Base-by-base conservation (phyloP, 1,284 basidiomycete species). In the Cutaneotrichosporon daszewskae region DNA sequence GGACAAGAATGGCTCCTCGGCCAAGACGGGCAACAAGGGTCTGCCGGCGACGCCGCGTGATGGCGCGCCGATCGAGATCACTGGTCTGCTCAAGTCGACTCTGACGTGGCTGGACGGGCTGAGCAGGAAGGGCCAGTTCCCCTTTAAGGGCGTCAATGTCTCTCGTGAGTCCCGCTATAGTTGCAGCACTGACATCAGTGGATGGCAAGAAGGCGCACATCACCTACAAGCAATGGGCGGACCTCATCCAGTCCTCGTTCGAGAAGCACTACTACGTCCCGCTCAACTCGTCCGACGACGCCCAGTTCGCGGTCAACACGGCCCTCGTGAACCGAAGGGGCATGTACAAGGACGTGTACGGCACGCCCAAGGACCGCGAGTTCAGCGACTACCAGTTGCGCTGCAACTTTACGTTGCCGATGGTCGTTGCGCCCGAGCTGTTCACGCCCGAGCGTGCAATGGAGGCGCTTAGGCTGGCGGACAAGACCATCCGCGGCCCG, bases 271-370 rank as follows among this genome's bases (percentile, higher is more conserved):
- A 90, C 73, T 95, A 87, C 69, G 78, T 98, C 36, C 94, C 92
- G 11, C 36, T 72, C 80, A 86, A 92, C 63, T 76, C 84, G 0
- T 62, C 74, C 10, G 79, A 88, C 19, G 92, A 98, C 63, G 53
- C 60, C 8, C 73, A 81, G 28, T 91, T 89, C 72, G 76, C 77
- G 43, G 68, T 96, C 52, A 77, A 89, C 60, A 55, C 85, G 1
- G 75, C 64, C 23, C 72, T 96, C 25, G 77, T 96, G 54, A 87
- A 91, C 68, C 84, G 89, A 19, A 79, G 94, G 37, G 94, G 94
- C 5, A 94, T 97, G 67, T 98, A 98, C 78, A 98, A 98, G 76
- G 94, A 98, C 62, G 90, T 97, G 5, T 87, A 85, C 57, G 89
- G 90, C 27, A 90, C 91, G 14, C 87, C 87, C 1, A 64, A 75